Percentiles rank a stretch among this genome's conserved stretches.
Conservation (phyloP, 2,329 filamentous ascomycete species). For the Nakataea oryzae region DNA sequence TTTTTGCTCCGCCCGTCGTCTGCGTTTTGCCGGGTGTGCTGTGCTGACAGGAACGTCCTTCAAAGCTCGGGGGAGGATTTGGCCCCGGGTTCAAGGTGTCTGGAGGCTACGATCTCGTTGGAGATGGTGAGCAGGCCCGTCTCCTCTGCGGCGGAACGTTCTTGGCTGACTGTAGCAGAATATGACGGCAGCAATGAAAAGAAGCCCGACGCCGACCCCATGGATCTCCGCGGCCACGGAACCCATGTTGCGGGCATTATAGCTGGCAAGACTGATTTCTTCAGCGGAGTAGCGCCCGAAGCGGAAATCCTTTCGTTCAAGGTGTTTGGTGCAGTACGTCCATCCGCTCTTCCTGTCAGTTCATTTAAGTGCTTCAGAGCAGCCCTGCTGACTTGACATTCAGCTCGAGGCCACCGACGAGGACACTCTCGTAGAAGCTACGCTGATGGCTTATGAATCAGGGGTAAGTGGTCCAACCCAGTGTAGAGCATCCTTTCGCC, state of each 20-base stretch:
- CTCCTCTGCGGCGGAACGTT: neutral
- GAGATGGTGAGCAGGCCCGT: constrained; percentile 5
- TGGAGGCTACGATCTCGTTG: constrained; percentile 14
- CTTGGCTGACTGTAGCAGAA: neutral
- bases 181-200: neutral
- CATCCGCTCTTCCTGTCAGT: too few relatives aligned
- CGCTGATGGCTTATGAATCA: constrained; percentile 22
- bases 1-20: neutral
- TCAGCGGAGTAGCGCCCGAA: constrained; percentile 14
- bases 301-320: constrained; percentile 14
- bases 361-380: too few relatives aligned
- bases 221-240: constrained; percentile 13
- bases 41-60: neutral
- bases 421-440: constrained; percentile 22
- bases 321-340: constrained; percentile 10
- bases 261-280: constrained; percentile 10
- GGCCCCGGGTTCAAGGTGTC: constrained; percentile 13
- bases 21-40: neutral
- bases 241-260: constrained; percentile 17
- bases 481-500: too few relatives aligned
- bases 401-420: constrained; percentile 12
- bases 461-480: constrained; percentile 13
- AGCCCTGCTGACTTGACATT: neutral
- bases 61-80: constrained; percentile 17
- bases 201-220: constrained; percentile 13